Percentiles rank a stretch among this genome's conserved stretches.
phyloP scores from a whole-genome alignment of 176 grass and related monocot species.

The Thalia dealbata region DNA sequence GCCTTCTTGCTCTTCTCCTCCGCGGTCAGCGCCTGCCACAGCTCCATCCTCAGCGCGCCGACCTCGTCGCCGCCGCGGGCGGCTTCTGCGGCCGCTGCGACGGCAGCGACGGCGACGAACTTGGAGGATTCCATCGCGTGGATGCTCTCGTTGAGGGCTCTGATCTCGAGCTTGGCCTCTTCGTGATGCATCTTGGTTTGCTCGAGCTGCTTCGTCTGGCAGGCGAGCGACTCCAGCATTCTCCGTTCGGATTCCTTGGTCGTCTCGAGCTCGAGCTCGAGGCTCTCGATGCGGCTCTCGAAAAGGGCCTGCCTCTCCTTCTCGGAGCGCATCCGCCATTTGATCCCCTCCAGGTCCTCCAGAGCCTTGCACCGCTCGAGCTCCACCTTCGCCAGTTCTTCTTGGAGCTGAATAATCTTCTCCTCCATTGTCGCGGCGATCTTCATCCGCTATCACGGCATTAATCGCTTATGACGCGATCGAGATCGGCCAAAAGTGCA shows the following conservation, averaged over 20 bases:
- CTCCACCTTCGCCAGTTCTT: constrained; percentile 50
- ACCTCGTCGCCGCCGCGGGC: background rate
- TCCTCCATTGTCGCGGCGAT: constrained; percentile 4
- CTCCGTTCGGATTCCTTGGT: constrained; percentile 54
- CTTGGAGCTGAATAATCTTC: constrained; percentile 43
- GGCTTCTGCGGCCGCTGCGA: background rate
- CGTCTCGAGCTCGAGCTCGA: constrained; percentile 40
- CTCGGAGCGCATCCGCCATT: constrained; percentile 42
- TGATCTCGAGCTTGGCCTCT: constrained; percentile 50
- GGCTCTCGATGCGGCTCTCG: constrained; percentile 28
- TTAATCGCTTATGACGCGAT: background rate
- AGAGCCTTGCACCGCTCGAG: constrained; percentile 45
- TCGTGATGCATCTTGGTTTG: constrained; percentile 75
- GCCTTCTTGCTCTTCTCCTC: constrained; percentile 88
- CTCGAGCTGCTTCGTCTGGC: constrained; percentile 86
- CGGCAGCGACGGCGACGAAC: background rate
- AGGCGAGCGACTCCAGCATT: constrained; percentile 64
- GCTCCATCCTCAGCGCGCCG: constrained; percentile 25
- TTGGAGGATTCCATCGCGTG: constrained; percentile 22
- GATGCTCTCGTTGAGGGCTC: constrained; percentile 18
- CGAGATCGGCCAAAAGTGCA: no score
- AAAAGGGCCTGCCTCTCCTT: constrained; percentile 11
- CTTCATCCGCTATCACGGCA: background rate
- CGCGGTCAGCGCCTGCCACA: constrained; percentile 31
- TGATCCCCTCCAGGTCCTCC: constrained; percentile 47